Percentiles rank a stretch among this genome's conserved stretches.
Conservation (phyloP, 2,329 filamentous ascomycete genomes). For the Fusarium hostae region DNA sequence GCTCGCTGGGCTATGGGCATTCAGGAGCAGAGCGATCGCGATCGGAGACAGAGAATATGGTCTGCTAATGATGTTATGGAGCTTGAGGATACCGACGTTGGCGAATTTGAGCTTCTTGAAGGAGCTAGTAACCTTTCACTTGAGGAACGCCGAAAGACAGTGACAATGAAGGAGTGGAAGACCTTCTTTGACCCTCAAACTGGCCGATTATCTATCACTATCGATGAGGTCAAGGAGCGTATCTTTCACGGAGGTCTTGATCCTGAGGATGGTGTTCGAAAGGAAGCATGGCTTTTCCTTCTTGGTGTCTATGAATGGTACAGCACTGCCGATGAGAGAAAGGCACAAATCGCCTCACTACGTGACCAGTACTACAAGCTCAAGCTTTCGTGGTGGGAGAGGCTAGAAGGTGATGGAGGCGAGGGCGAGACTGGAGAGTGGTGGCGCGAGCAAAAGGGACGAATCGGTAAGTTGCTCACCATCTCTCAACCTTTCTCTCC, state of each 20-base stretch:
- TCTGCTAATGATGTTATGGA: conserved; percentile 92
- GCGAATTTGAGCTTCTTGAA: conserved; percentile 94
- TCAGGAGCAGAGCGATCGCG: conserved; percentile 93
- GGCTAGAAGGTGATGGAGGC: conserved; percentile 83
- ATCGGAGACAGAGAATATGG: conserved; percentile 88
- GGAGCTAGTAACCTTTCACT: conserved; percentile 78
- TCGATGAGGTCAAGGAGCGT: conserved; percentile 96
- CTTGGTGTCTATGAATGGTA: conserved; percentile 95
- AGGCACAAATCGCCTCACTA: conserved; percentile 82
- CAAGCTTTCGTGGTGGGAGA: conserved; percentile 97
- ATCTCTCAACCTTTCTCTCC: conserved; percentile 17
- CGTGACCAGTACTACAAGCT: conserved; percentile 94
- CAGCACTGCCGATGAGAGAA: conserved; percentile 85
- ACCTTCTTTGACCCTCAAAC: conserved; percentile 82
- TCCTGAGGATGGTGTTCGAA: conserved; percentile 88
- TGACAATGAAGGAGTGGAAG: conserved; percentile 90
- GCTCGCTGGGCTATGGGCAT: conserved; percentile 99
- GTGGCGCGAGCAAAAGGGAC: conserved; percentile 93
- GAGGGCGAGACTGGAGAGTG: conserved; percentile 87
- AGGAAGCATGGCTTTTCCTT: conserved; percentile 96
- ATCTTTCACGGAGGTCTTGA: conserved; percentile 95
- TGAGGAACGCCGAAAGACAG: conserved; percentile 78
- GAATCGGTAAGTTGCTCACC: conserved; percentile 78
- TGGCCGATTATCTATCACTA: conserved; percentile 80
- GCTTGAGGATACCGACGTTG: conserved; percentile 93